Base-by-base conservation (phyloP, 2,329 filamentous ascomycete species). In the Apiospora kogelbergensis region DNA sequence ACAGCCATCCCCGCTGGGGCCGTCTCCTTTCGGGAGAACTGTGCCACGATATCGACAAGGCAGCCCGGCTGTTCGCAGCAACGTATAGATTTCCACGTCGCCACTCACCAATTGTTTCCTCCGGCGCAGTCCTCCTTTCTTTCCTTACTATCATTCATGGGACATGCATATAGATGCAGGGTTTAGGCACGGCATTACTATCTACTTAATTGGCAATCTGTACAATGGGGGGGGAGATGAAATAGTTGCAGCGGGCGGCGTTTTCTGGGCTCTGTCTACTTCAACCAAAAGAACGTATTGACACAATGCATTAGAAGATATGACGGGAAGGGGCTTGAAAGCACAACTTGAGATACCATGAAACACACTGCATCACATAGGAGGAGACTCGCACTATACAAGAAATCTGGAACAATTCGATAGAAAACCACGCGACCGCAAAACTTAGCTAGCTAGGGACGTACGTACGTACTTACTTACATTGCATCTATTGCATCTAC, bases 1-100 rank as follows among this genome's bases (percentile, higher is more conserved):
- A 67, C 69, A 70, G 41, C 37, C 22, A 22, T 66, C 69, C 17
- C 64, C 69, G n/a, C 48, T 67, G 40, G 67, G 53, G 20, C 67
- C 69, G 40, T 42, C 69, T 9, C 37, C 67, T 40, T 57, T 68
- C 48, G 63, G 63, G 20, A 60, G 69, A 17, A 30, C 64, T 22
- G 22, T 68, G n/a, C 53, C 67, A 30, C 42, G 48, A 24, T 64
- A 67, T 63, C 45, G 69, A 26, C 69, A 70, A 60, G 24, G 48
- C 26, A 68, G 66, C 63, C 63, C 69, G 10, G 63, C 67, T 37
- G 30, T 66, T 30, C 44, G 24, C 42, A 48, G 44, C 44, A 40
- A 66, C 15, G 44, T 45, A 45, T 65, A 33, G 30, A 20, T n/a
- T 10, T 10, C 15, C 15, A 20, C 5, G 5, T 11, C 15, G 15